Evolutionary conservation across 2,329 filamentous ascomycete species (phyloP), one percentile per base, ranked within the genome.

Genomic region (Fonsecaea monophora): DNA sequence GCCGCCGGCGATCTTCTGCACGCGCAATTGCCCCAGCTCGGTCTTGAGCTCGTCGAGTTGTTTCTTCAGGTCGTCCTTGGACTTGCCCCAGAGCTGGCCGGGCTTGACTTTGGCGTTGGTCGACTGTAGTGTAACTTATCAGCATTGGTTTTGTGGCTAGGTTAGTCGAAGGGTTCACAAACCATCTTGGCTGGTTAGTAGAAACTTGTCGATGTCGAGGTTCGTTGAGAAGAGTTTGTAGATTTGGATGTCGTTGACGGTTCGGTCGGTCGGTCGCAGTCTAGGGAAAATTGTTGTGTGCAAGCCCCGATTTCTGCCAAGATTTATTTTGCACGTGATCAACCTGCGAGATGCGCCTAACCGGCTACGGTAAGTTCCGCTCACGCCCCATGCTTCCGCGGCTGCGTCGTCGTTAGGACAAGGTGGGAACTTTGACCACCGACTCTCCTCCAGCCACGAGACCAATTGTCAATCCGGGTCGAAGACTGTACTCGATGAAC

Each of bases 51-150:
- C 93, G 78, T 89, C 89, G 80, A 97, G 90, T 84, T 96, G 93
- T 89, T 95, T 96, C 81, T 89, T 88, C 84, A 99, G 88, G 79
- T 99, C 96, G 81, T 97, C 92, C 90, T 98, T 98, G 90, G 88
- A 94, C 92, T 99, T 99, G 86, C 89, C 89, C 95, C 95, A 98
- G 84, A 99, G 92, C 86, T 92, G 88, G 85, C 88, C 89, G 83
- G 94, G 90, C 91, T 97, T 98, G 85, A 99, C 92, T 89, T 89
- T 89, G 77, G 82, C 83, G 78, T 60, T 68, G 68, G 85, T 81
- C 82, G 87, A 89, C 85, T 88, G 62, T n/a, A 35, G 53, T 30
- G 25, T 50, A 32, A 60, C 57, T 57, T 54, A 15, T 57, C 57
- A 58, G 42, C 38, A 57, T 9, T 32, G 6, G 4, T 45, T 32